A percentile compares a stretch with the other conserved stretches of the same genome.
Evolutionary conservation across 345 rosid species (phyloP).

Genomic region (Excoecaria cochinchinensis): DNA sequence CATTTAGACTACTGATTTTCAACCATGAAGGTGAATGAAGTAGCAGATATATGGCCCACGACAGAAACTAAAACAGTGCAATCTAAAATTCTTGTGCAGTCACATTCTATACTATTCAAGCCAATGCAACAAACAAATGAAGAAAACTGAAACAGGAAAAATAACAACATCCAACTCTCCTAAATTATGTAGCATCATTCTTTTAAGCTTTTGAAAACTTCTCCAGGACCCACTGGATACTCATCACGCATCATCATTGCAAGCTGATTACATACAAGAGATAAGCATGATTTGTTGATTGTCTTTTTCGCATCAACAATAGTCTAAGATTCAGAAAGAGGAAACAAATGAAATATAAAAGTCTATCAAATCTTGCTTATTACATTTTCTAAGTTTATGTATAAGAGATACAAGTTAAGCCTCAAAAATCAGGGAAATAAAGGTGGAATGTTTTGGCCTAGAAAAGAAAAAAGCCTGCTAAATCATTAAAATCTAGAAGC

Average conservation of each 20-base stretch:
- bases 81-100: not conserved
- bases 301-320: not conserved
- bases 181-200: slow-evolving; percentile 11
- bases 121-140: not conserved
- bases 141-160: not conserved
- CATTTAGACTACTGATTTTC: not conserved
- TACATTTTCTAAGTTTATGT: slow-evolving; percentile 14
- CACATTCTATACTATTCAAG: not conserved
- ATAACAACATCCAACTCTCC: slow-evolving; percentile 12
- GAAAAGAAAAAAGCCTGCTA: slow-evolving; percentile 10
- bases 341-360: not conserved
- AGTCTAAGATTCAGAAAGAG: not conserved
- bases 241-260: slow-evolving; percentile 52
- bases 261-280: slow-evolving; percentile 36
- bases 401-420: slow-evolving; percentile 8
- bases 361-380: slow-evolving; percentile 7
- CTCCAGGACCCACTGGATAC: slow-evolving; percentile 12
- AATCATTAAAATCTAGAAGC: slow-evolving; percentile 26
- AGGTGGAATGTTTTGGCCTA: slow-evolving; percentile 1
- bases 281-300: slow-evolving; percentile 11
- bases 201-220: slow-evolving; percentile 19
- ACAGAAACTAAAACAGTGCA: not conserved
- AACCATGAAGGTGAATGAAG: not conserved
- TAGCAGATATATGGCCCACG: not conserved
- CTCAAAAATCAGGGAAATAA: not conserved